These are phyloP conservation scores for Boletus rufocinnamomeus DNA, from an alignment of 768 basidiomycete genomes.

Conservation along the genomic window DNA sequence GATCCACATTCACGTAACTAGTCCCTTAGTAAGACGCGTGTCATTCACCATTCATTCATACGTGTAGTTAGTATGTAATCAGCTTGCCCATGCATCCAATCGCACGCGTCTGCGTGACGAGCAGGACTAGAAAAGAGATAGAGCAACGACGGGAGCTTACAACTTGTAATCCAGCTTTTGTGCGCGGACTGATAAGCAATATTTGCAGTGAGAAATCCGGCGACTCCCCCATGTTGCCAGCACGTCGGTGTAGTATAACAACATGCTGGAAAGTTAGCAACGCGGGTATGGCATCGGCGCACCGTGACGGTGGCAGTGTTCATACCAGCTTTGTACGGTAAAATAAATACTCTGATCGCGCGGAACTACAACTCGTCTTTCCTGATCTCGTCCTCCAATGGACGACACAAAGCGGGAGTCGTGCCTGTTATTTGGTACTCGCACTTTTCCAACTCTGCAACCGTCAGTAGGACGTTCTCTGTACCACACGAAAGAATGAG, in stretches of 20 bases:
- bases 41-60: background rate
- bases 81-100: background rate
- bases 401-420: constrained; percentile 77
- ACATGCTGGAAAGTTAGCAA: background rate
- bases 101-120: background rate
- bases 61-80: too few species aligned
- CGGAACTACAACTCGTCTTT: constrained; percentile 33
- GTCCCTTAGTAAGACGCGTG: background rate
- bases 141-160: too few species aligned
- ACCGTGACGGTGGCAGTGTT: background rate
- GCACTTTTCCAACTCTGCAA: constrained; percentile 94
- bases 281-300: too few species aligned
- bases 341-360: constrained; percentile 3
- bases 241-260: background rate
- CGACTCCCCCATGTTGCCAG: background rate
- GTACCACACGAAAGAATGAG: constrained; percentile 82
- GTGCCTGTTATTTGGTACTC: constrained; percentile 89
- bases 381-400: constrained; percentile 36
- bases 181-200: too few species aligned
- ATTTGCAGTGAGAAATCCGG: background rate
- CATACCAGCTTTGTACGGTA: background rate
- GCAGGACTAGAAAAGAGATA: background rate
- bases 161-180: background rate
- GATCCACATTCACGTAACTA: background rate
- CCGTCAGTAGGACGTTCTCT: constrained; percentile 75